A percentile compares a stretch with the other conserved stretches of the same genome.
Conservation (phyloP, 495 filamentous ascomycete species). For the Geoglossum glabrum region DNA sequence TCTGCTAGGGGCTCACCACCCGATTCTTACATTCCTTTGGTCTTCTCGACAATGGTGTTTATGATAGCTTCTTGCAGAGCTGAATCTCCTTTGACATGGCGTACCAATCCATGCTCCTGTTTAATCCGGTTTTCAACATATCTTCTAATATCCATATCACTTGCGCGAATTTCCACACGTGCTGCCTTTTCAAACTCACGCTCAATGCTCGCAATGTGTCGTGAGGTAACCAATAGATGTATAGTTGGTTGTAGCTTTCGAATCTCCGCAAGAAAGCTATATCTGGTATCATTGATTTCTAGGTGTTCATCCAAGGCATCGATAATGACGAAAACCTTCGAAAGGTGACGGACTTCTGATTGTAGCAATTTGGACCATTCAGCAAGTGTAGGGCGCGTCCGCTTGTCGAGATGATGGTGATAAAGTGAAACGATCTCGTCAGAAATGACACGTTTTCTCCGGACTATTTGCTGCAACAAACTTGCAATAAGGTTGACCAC, state of each 20-base stretch:
- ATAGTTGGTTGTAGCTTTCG: conserved; percentile 2
- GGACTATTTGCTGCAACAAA: conserved; percentile 5
- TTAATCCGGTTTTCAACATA: conserved; percentile 14
- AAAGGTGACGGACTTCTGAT: neutral
- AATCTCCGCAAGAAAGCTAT: conserved; percentile 6
- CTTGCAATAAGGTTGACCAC: conserved; percentile 4
- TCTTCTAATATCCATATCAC: conserved; percentile 13
- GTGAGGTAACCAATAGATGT: conserved; percentile 16
- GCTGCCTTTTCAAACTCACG: conserved; percentile 4
- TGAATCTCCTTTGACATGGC: conserved; percentile 7
- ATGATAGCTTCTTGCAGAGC: conserved; percentile 9
- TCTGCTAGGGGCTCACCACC: too few species aligned
- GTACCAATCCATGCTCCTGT: conserved; percentile 4
- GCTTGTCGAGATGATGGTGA: neutral
- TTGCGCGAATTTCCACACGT: conserved; percentile 15
- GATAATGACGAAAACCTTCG: neutral
- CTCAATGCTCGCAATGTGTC: conserved; percentile 9
- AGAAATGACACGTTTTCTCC: neutral
- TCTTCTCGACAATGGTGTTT: conserved; percentile 7
- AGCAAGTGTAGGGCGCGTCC: neutral
- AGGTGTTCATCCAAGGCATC: conserved; percentile 16
- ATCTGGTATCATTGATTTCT: conserved; percentile 5
- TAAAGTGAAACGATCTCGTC: neutral
- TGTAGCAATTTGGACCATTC: neutral
- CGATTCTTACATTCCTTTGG: conserved; percentile 14